A percentile compares a stretch with the other conserved stretches of the same genome.
Evolutionary conservation across 306 rosid genomes (phyloP).

Genomic region (Styphnolobium japonicum): DNA sequence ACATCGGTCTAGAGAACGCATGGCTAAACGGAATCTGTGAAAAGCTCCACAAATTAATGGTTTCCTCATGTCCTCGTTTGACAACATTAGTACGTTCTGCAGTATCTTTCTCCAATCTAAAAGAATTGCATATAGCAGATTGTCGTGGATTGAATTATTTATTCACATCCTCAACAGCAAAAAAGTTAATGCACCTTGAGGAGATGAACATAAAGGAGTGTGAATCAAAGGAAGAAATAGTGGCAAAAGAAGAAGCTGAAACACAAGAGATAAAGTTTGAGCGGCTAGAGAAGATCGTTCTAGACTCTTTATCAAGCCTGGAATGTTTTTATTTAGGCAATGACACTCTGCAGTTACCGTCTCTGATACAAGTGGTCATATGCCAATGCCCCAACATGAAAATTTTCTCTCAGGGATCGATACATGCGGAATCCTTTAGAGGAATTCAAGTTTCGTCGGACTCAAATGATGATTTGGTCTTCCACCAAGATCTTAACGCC

Average conservation of each 20-base stretch:
- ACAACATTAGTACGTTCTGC: background rate
- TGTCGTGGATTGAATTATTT: constrained; percentile 5
- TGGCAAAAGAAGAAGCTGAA: background rate
- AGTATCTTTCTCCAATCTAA: background rate
- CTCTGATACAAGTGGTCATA: background rate
- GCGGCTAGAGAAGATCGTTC: background rate
- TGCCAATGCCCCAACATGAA: background rate
- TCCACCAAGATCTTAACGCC: background rate
- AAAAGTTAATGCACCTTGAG: background rate
- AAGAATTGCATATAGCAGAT: rapidly evolving
- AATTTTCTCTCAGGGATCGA: background rate
- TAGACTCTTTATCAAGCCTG: background rate
- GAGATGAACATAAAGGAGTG: rapidly evolving
- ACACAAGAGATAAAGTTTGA: background rate
- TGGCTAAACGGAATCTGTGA: background rate
- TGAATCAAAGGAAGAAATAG: background rate
- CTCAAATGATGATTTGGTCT: background rate
- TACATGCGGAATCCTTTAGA: background rate
- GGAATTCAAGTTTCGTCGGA: background rate
- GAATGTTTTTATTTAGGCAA: background rate
- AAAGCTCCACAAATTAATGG: background rate
- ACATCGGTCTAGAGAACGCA: background rate
- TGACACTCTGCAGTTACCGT: background rate
- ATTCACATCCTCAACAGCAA: constrained; percentile 5
- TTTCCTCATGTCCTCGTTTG: background rate